phyloP scores from a whole-genome alignment of 1,284 basidiomycete species.

The Pyrrhoderma noxium region DNA sequence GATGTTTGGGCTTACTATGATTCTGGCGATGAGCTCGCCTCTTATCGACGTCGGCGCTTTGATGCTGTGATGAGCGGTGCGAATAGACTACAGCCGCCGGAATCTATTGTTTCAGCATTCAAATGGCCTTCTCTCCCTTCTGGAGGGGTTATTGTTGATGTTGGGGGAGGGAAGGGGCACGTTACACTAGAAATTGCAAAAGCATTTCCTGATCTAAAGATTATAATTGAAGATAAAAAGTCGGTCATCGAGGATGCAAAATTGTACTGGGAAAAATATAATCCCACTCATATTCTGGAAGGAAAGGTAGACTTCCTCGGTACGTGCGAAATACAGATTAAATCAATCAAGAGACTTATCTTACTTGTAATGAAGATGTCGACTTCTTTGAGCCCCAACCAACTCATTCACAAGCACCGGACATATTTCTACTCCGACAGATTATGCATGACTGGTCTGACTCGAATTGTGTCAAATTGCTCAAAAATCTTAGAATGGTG shows the following conservation, averaged over 20 bases:
- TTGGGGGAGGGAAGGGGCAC: conserved; percentile 20
- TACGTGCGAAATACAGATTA: neutral
- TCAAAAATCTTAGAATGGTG: conserved; percentile 23
- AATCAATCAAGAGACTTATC: neutral
- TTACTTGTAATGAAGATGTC: neutral
- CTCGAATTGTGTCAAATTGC: conserved; percentile 20
- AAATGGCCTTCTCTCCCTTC: conserved; percentile 13
- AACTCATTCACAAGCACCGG: conserved; percentile 19
- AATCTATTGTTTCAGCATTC: conserved; percentile 7
- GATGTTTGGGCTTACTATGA: conserved; percentile 17
- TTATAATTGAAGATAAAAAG: conserved; percentile 21
- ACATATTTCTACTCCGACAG: conserved; percentile 23
- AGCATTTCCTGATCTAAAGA: conserved; percentile 11
- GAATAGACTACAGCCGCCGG: conserved; percentile 11
- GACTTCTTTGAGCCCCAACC: conserved; percentile 26
- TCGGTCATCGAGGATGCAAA: conserved; percentile 12
- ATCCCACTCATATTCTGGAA: neutral
- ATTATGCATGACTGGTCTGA: conserved; percentile 26
- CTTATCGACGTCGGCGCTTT: conserved; percentile 17
- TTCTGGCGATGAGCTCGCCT: conserved; percentile 1
- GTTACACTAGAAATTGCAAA: conserved; percentile 18
- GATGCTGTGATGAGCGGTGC: conserved; percentile 17
- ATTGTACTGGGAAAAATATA: neutral
- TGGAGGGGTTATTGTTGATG: conserved; percentile 20
- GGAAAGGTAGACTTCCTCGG: conserved; percentile 7